phyloP scores from a whole-genome alignment of 306 rosid species.

The Vicia sativa region DNA sequence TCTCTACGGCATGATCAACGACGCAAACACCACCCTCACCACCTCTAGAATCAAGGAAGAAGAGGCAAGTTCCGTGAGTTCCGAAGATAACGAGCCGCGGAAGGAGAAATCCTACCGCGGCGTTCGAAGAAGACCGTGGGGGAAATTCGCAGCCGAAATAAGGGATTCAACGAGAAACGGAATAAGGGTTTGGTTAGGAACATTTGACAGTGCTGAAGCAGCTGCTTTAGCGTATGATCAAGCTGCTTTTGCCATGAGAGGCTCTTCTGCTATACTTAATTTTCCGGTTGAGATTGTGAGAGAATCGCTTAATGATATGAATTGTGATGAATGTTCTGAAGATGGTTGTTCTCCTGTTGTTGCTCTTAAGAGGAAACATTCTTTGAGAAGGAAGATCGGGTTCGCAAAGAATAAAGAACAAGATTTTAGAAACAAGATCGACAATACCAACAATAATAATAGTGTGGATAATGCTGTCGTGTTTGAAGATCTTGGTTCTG shows the following conservation, averaged over 20 bases:
- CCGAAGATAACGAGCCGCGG: conserved; percentile 36
- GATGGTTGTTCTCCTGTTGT: conserved; percentile 86
- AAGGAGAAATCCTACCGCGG: conserved; percentile 81
- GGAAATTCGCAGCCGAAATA: conserved; percentile 93
- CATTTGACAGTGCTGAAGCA: conserved; percentile 89
- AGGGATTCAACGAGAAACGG: conserved; percentile 89
- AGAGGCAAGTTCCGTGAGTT: conserved; percentile 59
- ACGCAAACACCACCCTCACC: conserved; percentile 41
- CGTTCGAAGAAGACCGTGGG: conserved; percentile 89
- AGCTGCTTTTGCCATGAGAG: conserved; percentile 91
- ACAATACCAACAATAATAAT: conserved; percentile 13
- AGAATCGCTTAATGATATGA: conserved; percentile 74
- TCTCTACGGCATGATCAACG: conserved; percentile 68
- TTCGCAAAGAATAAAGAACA: conserved; percentile 54
- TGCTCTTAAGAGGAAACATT: conserved; percentile 86
- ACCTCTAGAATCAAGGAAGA: conserved; percentile 53
- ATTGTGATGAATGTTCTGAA: conserved; percentile 37
- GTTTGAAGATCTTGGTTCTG: conserved; percentile 86
- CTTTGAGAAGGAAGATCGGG: conserved; percentile 65
- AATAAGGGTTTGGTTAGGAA: conserved; percentile 89
- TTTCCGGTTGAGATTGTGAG: conserved; percentile 74
- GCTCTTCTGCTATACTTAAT: conserved; percentile 76
- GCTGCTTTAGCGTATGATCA: conserved; percentile 96
- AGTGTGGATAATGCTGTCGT: conserved; percentile 70
- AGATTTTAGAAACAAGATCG: conserved; percentile 37